Evolutionary conservation across 1,139 yeast species (phyloP).

Genomic region (Hanseniaspora uvarum): DNA sequence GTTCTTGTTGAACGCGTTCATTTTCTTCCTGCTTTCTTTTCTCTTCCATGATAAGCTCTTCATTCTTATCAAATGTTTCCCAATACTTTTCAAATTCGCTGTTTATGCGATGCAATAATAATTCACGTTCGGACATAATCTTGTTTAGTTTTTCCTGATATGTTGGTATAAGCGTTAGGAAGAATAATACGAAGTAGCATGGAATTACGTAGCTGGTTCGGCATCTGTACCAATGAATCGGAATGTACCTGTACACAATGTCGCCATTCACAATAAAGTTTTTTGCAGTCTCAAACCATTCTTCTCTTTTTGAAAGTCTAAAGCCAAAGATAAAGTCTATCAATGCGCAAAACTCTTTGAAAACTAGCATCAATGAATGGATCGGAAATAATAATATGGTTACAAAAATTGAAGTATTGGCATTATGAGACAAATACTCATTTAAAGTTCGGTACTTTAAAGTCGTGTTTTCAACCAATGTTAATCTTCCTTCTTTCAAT

Average conservation of each 20-base stretch:
- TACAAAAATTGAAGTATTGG: background rate
- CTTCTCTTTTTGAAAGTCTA: background rate
- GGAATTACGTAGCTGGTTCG: slow-evolving; percentile 19
- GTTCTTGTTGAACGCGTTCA: background rate
- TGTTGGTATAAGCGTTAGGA: slow-evolving; percentile 24
- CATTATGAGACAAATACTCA: background rate
- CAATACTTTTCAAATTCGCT: slow-evolving; percentile 4
- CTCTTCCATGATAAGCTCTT: background rate
- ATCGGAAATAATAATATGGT: background rate
- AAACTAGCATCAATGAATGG: background rate
- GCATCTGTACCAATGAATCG: background rate
- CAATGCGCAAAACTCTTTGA: background rate
- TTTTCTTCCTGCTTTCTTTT: background rate
- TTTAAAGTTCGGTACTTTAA: background rate
- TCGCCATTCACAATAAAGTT: background rate
- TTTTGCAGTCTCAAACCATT: background rate
- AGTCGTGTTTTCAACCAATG: background rate
- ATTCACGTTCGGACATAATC: slow-evolving; percentile 7
- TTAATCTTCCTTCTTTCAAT: background rate
- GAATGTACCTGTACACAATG: background rate
- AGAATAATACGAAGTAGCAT: slow-evolving; percentile 22
- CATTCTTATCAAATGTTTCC: background rate
- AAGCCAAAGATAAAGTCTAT: background rate
- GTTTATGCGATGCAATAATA: background rate
- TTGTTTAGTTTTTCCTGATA: slow-evolving; percentile 18